Conservation (phyloP, 2,329 filamentous ascomycete genomes). For the Falciphora oryzae region DNA sequence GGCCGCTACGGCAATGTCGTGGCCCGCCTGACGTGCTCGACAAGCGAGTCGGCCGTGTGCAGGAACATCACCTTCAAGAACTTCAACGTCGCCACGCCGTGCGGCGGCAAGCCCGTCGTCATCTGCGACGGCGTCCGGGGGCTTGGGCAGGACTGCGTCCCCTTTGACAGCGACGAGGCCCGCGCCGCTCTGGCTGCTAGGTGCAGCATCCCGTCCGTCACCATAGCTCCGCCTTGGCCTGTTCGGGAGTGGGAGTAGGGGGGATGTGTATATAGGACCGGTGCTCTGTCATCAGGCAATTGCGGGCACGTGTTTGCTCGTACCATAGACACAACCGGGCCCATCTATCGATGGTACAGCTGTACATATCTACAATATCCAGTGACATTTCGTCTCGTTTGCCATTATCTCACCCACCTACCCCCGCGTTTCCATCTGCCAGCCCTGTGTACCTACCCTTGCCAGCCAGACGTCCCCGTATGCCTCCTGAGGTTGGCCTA, state of each 20-base stretch:
- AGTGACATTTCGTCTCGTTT: no score
- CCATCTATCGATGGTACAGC: no score
- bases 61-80: slow-evolving; percentile 47
- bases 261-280: neutral
- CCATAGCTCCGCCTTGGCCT: slow-evolving; percentile 6
- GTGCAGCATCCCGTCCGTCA: slow-evolving; percentile 21
- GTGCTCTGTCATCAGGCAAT: no score
- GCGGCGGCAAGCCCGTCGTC: slow-evolving; percentile 34
- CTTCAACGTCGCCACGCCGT: slow-evolving; percentile 48
- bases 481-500: no score
- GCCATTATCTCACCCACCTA: no score
- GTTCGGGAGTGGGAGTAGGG: neutral
- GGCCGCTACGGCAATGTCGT: slow-evolving; percentile 42
- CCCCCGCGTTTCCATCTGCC: no score
- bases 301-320: no score
- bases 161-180: slow-evolving; percentile 27
- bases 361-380: no score
- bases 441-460: no score
- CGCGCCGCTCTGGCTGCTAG: slow-evolving; percentile 25
- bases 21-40: slow-evolving; percentile 49
- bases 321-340: no score
- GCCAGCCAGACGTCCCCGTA: no score
- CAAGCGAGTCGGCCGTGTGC: slow-evolving; percentile 46
- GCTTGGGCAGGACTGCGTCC: slow-evolving; percentile 29
- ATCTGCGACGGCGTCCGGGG: slow-evolving; percentile 43